Base-by-base conservation (phyloP, 129 eudicot genomes). In the Tanacetum coccineum region DNA sequence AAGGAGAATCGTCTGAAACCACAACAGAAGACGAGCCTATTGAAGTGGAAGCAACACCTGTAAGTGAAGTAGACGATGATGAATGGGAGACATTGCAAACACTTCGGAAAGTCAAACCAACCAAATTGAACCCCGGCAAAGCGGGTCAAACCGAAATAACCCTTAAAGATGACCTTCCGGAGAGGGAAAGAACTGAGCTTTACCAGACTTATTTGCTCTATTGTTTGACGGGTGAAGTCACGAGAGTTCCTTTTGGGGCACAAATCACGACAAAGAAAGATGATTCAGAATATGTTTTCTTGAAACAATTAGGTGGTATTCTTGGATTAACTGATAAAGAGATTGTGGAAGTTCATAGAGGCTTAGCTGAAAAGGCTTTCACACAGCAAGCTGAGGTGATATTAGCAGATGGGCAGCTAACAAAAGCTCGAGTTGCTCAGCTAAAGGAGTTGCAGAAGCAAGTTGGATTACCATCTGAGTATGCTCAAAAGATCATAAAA, bases 371-470 rank as follows among this genome's bases (percentile, higher is more conserved):
- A 48, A 82, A 89, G 78, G 87, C 95, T 57, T 89, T 89, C 73
- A 76, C 81, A 64, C 80, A 87, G 66, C 81, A 94, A 69, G 99
- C 99, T 12, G 99, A 89, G 85, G 95, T 84, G 55, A 84, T 94
- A 54, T 83, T 94, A 69, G 97, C 99, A 3, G 99, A 94, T 11
- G 97, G 97, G 36, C 90, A 89, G 68, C 70, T 94, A 74, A 89
- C 95, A 0, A 85, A 87, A 80, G 81, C 78, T 13, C 81, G 85
- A 58, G 77, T 89, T 32, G 48, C 87, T 70, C 90, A 86, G 71
- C 84, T 94, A n/a, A 82, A 84, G 15, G 88, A 84, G 79, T 54
- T 94, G 73, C 93, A 83, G 77, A 78, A 79, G 67, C 73, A 84
- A 67, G 87, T 87, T 26, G 97, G 99, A 25, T 80, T 94, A 80